Conservation (phyloP, 1,139 yeast genomes). For the Taphrina betulina region DNA sequence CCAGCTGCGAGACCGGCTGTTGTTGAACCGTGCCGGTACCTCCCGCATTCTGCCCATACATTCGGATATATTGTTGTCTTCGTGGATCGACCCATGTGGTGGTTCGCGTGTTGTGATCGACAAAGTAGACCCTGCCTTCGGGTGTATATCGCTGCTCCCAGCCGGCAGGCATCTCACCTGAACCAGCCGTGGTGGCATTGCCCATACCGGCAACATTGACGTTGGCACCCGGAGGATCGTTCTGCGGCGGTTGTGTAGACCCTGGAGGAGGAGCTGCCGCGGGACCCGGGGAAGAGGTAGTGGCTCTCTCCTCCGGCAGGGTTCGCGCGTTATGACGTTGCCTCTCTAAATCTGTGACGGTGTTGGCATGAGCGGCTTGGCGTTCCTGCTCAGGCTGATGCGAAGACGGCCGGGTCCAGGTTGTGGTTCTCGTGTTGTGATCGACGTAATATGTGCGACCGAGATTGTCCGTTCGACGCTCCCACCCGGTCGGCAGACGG, state of each 20-base stretch:
- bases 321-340: constrained; percentile 89
- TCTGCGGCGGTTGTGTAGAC: constrained; percentile 42
- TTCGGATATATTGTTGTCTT: constrained; percentile 88
- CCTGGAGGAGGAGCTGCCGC: constrained; percentile 41
- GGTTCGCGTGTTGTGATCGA: constrained; percentile 96
- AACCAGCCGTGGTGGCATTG: constrained; percentile 81
- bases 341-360: constrained; percentile 78
- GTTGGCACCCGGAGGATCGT: constrained; percentile 49
- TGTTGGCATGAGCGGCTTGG: constrained; percentile 39
- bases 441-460: constrained; percentile 98
- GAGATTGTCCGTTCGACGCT: constrained; percentile 92
- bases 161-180: constrained; percentile 96
- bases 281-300: constrained; percentile 40
- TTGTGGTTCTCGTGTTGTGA: constrained; percentile 94
- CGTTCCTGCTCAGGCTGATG: constrained; percentile 44
- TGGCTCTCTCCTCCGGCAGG: constrained; percentile 63
- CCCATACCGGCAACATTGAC: constrained; percentile 57
- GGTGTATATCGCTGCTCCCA: constrained; percentile 99
- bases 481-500: constrained; percentile 98
- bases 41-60: constrained; percentile 61
- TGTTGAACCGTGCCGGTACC: constrained; percentile 84
- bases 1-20: constrained; percentile 97
- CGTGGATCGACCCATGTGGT: constrained; percentile 99
- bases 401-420: constrained; percentile 93
- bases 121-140: constrained; percentile 96